Evolutionary conservation across 2,329 filamentous ascomycete species (phyloP).

Genomic region (Pseudogymnoascus sp.): DNA sequence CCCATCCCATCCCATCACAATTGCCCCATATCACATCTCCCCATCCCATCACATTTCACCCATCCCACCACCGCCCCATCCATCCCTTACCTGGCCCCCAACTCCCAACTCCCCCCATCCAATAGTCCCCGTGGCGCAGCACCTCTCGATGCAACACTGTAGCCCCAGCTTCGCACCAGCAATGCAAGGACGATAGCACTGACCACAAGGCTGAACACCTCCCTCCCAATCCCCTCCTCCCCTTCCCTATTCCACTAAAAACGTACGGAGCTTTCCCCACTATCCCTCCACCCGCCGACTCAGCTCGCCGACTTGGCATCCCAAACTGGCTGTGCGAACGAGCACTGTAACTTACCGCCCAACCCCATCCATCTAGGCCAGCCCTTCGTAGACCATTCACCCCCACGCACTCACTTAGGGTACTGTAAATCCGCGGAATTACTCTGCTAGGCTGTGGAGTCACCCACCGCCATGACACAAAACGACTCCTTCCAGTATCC

Average conservation of each 20-base stretch:
- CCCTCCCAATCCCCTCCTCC: not conserved
- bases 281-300: not conserved
- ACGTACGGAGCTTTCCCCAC: not conserved
- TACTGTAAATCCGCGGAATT: not conserved
- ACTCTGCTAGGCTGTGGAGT: not conserved
- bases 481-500: not conserved
- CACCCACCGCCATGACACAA: too few species aligned
- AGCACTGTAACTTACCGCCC: not conserved
- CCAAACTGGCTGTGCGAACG: not conserved
- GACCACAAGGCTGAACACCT: not conserved
- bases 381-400: too few species aligned
- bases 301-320: not conserved
- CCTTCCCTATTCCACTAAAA: too few species aligned
- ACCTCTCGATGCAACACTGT: not conserved
- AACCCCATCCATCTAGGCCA: too few species aligned
- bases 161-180: not conserved
- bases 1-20: not conserved
- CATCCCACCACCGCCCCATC: not conserved
- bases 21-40: not conserved
- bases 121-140: conserved; percentile 3
- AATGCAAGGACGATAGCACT: not conserved
- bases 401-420: not conserved
- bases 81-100: not conserved
- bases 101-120: not conserved
- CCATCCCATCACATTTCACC: not conserved